Conservation (phyloP, 306 rosid species). For the Biancaea sappan region DNA sequence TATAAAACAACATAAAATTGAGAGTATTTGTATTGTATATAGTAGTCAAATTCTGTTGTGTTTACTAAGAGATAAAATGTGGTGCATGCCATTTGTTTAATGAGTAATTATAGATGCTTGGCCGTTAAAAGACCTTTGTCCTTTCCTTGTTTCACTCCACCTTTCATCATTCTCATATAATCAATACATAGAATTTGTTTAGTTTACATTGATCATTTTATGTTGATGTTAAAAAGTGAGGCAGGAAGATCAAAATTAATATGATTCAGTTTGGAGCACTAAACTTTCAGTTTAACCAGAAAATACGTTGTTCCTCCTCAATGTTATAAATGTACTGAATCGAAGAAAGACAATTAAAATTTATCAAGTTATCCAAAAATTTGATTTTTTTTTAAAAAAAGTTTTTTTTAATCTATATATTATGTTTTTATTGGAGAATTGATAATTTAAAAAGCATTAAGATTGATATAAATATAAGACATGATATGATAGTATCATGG, state of each 20-base stretch:
- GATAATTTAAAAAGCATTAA: too few species aligned
- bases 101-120: slow-evolving; percentile 15
- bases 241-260: neutral
- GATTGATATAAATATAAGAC: too few species aligned
- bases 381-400: too few species aligned
- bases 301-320: neutral
- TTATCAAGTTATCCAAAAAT: too few species aligned
- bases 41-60: slow-evolving; percentile 23
- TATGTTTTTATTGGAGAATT: too few species aligned
- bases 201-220: neutral
- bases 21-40: slow-evolving; percentile 43
- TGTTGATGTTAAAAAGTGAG: neutral
- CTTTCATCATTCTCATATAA: neutral
- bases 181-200: neutral
- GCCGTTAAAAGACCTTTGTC: slow-evolving; percentile 1
- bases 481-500: too few species aligned
- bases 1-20: neutral
- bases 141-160: neutral
- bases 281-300: neutral
- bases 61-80: slow-evolving; percentile 16
- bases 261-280: neutral
- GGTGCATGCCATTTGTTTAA: slow-evolving; percentile 14
- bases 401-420: too few species aligned
- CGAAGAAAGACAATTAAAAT: neutral
- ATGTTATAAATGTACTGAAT: neutral